Percentiles rank a stretch among this genome's conserved stretches.
phyloP scores from a whole-genome alignment of 108 stramenopile genomes.

The Bacterosira constricta region DNA sequence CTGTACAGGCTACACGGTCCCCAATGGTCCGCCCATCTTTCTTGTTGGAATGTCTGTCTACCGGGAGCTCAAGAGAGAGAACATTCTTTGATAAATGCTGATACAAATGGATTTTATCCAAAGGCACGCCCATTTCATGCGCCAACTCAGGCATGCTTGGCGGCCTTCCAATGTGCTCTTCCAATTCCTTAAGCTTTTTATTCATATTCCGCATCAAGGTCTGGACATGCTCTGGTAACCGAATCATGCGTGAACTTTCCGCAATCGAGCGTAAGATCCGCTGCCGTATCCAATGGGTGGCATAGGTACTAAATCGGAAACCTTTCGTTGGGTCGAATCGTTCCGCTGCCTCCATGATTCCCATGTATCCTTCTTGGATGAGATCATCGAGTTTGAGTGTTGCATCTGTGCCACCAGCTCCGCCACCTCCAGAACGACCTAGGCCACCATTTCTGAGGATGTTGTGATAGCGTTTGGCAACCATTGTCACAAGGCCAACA shows the following conservation, averaged over 20 bases:
- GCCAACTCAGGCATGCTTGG: slow-evolving; percentile 81
- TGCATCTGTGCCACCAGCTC: slow-evolving; percentile 65
- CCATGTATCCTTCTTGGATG: slow-evolving; percentile 92
- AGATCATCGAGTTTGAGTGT: slow-evolving; percentile 83
- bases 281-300: slow-evolving; percentile 93
- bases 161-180: slow-evolving; percentile 58
- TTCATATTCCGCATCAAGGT: slow-evolving; percentile 64
- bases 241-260: slow-evolving; percentile 81
- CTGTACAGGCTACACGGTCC: slow-evolving; percentile 65
- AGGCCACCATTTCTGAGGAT: slow-evolving; percentile 42
- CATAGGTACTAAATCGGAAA: slow-evolving; percentile 91
- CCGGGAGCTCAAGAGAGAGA: slow-evolving; percentile 63
- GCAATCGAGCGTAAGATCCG: slow-evolving; percentile 85
- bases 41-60: slow-evolving; percentile 29
- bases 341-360: slow-evolving; percentile 93
- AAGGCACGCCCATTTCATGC: slow-evolving; percentile 63
- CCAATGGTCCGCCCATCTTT: slow-evolving; percentile 64
- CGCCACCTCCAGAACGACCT: slow-evolving; percentile 29
- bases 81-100: slow-evolving; percentile 58
- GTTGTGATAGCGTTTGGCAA: slow-evolving; percentile 72
- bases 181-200: slow-evolving; percentile 61
- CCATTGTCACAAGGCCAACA: slow-evolving; percentile 76
- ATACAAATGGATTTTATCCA: slow-evolving; percentile 70
- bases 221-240: slow-evolving; percentile 88
- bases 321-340: slow-evolving; percentile 89